Evolutionary conservation across 306 rosid species (phyloP).

Genomic region (Purshia tridentata): DNA sequence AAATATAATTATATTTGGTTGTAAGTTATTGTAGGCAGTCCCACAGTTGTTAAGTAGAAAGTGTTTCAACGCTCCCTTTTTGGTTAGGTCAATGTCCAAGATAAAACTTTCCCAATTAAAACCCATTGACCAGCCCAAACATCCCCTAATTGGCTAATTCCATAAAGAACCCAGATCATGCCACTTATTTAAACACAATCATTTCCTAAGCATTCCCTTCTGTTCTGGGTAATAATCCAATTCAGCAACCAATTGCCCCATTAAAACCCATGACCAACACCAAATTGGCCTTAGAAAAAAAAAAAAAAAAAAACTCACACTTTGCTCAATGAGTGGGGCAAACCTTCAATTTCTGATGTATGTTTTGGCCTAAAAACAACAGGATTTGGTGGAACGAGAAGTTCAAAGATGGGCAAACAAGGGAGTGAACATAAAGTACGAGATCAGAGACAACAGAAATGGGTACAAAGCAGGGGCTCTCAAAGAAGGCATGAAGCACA

Average conservation of each 20-base stretch:
- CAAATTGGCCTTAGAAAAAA: too few relatives aligned
- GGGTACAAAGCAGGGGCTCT: slow-evolving; percentile 97
- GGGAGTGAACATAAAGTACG: slow-evolving; percentile 85
- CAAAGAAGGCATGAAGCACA: slow-evolving; percentile 86
- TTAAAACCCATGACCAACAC: background rate
- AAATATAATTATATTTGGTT: too few relatives aligned
- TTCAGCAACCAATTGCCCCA: background rate
- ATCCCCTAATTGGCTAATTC: too few relatives aligned
- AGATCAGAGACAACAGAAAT: slow-evolving; percentile 73
- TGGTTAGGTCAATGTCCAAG: background rate
- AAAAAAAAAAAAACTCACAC: too few relatives aligned
- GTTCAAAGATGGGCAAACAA: slow-evolving; percentile 81
- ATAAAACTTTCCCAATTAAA: background rate
- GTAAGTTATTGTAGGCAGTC: too few relatives aligned
- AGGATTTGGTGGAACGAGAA: slow-evolving; percentile 74
- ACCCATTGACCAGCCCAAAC: background rate
- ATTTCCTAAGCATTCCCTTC: background rate
- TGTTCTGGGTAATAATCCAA: slow-evolving; percentile 1
- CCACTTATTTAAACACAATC: background rate
- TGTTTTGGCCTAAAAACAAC: slow-evolving; percentile 19
- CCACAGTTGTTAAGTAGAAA: background rate
- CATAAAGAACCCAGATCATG: background rate
- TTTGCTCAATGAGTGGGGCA: background rate
- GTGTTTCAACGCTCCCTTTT: background rate
- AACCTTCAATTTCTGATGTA: background rate